Conservation (phyloP, 805 yeast species). For the Teunomyces gatunensis region DNA sequence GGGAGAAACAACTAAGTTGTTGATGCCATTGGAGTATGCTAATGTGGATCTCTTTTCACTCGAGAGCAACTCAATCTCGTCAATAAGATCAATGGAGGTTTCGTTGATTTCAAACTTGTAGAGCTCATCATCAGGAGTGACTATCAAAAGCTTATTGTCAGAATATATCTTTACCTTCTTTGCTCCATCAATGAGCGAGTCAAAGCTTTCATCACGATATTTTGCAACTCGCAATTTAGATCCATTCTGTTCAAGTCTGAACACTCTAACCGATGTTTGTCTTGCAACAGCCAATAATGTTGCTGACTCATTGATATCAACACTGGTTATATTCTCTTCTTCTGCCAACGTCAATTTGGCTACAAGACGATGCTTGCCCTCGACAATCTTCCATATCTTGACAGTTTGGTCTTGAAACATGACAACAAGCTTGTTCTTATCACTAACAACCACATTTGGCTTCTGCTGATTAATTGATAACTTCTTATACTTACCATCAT, state of each 20-base stretch:
- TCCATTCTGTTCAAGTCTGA: constrained; percentile 49
- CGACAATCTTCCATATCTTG: constrained; percentile 70
- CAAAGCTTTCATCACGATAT: constrained; percentile 43
- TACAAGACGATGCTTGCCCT: constrained; percentile 53
- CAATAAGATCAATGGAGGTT: constrained; percentile 30
- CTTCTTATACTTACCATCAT: constrained; percentile 68
- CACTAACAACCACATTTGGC: constrained; percentile 50
- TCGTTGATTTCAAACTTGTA: constrained; percentile 38
- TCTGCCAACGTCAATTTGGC: constrained; percentile 65
- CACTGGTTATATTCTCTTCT: constrained; percentile 76
- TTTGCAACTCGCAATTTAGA: constrained; percentile 49
- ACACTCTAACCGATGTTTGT: constrained; percentile 63
- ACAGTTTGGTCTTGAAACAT: constrained; percentile 83
- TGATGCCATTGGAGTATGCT: constrained; percentile 51
- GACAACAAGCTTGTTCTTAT: constrained; percentile 50
- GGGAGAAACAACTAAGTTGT: constrained; percentile 48
- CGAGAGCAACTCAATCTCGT: constrained; percentile 36
- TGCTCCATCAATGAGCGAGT: constrained; percentile 53
- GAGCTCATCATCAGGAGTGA: constrained; percentile 63
- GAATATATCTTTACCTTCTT: constrained; percentile 47
- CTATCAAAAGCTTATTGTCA: constrained; percentile 46
- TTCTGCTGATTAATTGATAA: constrained; percentile 60
- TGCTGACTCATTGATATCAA: constrained; percentile 64
- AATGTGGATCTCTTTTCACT: constrained; percentile 24
- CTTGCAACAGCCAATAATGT: constrained; percentile 71